These are phyloP conservation scores for Pythium monospermum DNA, from an alignment of 352 stramenopile species.

Conservation along the genomic window DNA sequence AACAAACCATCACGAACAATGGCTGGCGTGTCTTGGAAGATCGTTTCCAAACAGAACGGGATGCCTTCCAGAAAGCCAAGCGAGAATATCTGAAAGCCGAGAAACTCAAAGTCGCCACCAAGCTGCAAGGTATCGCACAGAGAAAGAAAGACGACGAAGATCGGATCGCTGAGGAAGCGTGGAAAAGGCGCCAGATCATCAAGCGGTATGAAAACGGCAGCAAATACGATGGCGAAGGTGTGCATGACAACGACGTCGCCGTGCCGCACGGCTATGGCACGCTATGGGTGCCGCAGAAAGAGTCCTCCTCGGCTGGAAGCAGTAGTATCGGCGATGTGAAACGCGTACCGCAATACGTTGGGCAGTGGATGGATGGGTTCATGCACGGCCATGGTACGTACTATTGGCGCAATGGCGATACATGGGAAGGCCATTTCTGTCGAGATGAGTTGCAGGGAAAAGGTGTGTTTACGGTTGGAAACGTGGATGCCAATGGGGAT, in stretches of 20 bases:
- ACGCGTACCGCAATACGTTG: constrained; percentile 39
- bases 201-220: constrained; percentile 57
- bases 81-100: constrained; percentile 33
- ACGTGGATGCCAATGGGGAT: constrained; percentile 12
- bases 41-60: constrained; percentile 41
- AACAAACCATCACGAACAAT: not conserved
- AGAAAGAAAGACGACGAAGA: constrained; percentile 29
- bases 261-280: constrained; percentile 56
- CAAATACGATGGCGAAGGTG: constrained; percentile 66
- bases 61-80: constrained; percentile 45
- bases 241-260: constrained; percentile 31
- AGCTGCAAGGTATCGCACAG: constrained; percentile 31
- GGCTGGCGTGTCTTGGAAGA: constrained; percentile 29
- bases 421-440: constrained; percentile 55
- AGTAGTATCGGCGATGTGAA: constrained; percentile 36
- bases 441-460: constrained; percentile 59
- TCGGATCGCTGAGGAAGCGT: constrained; percentile 26
- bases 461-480: constrained; percentile 37
- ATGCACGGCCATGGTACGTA: constrained; percentile 58
- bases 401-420: constrained; percentile 48
- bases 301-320: constrained; percentile 8
- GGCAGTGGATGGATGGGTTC: constrained; percentile 48
- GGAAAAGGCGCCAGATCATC: constrained; percentile 45
- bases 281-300: constrained; percentile 44
- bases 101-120: constrained; percentile 30